Percentiles rank a stretch among this genome's conserved stretches.
Evolutionary conservation across 805 yeast species (phyloP).

Genomic region (Millerago galiae): DNA sequence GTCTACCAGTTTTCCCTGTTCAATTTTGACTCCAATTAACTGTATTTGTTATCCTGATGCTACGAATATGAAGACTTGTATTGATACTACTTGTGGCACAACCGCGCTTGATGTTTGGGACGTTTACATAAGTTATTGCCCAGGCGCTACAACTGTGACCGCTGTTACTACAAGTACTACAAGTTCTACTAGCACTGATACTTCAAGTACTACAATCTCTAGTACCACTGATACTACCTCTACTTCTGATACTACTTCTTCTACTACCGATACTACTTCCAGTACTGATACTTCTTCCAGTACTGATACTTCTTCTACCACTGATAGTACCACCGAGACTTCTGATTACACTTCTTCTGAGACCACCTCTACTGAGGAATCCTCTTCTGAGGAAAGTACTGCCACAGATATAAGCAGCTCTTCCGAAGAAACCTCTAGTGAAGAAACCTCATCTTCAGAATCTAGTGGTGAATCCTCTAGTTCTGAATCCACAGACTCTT

Average conservation of each 20-base stretch:
- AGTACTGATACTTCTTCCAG: conserved; percentile 3
- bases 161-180: conserved; percentile 25
- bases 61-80: conserved; percentile 51
- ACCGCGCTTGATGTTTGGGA: conserved; percentile 40
- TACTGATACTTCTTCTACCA: conserved; percentile 6
- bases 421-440: too few relatives aligned
- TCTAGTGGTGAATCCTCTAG: too few relatives aligned
- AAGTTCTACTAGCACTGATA: conserved; percentile 11
- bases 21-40: conserved; percentile 51
- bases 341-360: too few relatives aligned
- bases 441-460: too few relatives aligned
- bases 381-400: too few relatives aligned
- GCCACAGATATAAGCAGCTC: too few relatives aligned
- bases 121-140: conserved; percentile 51
- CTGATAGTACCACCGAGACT: too few relatives aligned
- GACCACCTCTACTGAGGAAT: too few relatives aligned
- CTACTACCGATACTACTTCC: conserved; percentile 3
- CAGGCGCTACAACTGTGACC: conserved; percentile 33
- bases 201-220: too few relatives aligned
- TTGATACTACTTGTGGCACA: conserved; percentile 46
- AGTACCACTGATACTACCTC: conserved; percentile 12
- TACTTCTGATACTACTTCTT: conserved; percentile 14
- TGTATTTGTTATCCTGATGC: conserved; percentile 64
- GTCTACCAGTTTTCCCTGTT: conserved; percentile 49
- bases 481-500: too few relatives aligned